Evolutionary conservation across 2,329 filamentous ascomycete genomes (phyloP).

Genomic region (Botrytis elliptica): DNA sequence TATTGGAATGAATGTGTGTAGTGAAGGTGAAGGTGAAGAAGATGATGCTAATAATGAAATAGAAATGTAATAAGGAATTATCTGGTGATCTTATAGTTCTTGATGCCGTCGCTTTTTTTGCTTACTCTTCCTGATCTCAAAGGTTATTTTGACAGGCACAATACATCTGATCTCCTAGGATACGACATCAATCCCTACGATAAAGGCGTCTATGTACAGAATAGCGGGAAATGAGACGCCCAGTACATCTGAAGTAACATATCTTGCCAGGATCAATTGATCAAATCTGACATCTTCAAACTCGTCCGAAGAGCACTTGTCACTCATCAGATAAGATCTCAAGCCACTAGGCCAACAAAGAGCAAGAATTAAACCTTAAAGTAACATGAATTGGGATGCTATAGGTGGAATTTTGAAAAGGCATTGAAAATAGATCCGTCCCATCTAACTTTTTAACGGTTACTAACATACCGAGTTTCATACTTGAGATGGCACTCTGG

Average conservation of each 20-base stretch:
- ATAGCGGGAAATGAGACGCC: slow-evolving; percentile 10
- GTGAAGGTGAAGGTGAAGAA: slow-evolving; percentile 2
- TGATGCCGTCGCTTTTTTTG: not conserved
- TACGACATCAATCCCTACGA: not conserved
- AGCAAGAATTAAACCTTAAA: not conserved
- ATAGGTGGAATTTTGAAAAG: not conserved
- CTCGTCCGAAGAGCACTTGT: not conserved
- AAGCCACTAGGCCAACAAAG: not conserved
- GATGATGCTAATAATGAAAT: slow-evolving; percentile 23
- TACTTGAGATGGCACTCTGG: slow-evolving; percentile 8
- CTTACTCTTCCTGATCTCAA: not conserved
- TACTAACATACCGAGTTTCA: slow-evolving; percentile 15
- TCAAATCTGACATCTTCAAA: slow-evolving; percentile 4
- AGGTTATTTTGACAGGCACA: not conserved
- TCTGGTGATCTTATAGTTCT: slow-evolving; percentile 26
- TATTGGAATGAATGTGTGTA: slow-evolving; percentile 14
- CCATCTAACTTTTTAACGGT: not conserved
- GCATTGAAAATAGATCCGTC: not conserved
- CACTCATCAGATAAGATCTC: slow-evolving; percentile 5
- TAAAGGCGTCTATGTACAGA: not conserved
- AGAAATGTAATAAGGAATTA: slow-evolving; percentile 31
- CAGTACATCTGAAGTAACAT: not conserved
- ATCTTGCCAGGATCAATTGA: not conserved
- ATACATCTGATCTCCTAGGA: not conserved
- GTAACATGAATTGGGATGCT: not conserved